These are phyloP conservation scores for Pachysandra terminalis DNA, from an alignment of 164 flowering plant species.

Conservation along the genomic window DNA sequence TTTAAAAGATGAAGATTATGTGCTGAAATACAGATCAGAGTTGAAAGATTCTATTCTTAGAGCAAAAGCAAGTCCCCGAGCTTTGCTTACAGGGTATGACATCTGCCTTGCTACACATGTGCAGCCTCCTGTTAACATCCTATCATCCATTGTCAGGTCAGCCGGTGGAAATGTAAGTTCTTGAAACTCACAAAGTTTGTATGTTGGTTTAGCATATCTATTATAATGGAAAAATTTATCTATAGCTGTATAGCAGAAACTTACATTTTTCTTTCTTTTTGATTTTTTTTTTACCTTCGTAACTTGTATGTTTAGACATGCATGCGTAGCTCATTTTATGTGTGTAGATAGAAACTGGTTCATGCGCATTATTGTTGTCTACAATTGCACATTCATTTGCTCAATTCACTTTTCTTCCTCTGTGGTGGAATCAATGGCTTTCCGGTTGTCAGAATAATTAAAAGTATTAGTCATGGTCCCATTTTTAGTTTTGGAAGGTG, in stretches of 20 bases:
- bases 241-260: background rate
- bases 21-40: slow-evolving; percentile 46
- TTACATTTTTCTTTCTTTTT: too few species aligned
- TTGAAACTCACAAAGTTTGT: background rate
- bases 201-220: background rate
- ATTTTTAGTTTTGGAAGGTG: too few species aligned
- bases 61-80: slow-evolving; percentile 49
- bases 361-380: background rate
- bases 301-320: too few species aligned
- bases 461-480: too few species aligned
- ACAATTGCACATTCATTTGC: background rate
- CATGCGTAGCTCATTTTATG: too few species aligned
- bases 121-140: slow-evolving; percentile 44
- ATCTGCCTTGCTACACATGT: slow-evolving; percentile 55
- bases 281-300: too few species aligned
- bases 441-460: too few species aligned
- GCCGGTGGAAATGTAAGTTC: slow-evolving; percentile 86
- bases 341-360: background rate
- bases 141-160: slow-evolving; percentile 54
- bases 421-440: background rate
- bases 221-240: background rate
- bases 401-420: background rate
- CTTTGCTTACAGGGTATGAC: slow-evolving; percentile 62
- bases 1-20: slow-evolving; percentile 67
- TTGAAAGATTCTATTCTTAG: slow-evolving; percentile 59